These are phyloP conservation scores for Arabidopsis hybrid DNA, from an alignment of 441 rosid species.

Conservation along the genomic window DNA sequence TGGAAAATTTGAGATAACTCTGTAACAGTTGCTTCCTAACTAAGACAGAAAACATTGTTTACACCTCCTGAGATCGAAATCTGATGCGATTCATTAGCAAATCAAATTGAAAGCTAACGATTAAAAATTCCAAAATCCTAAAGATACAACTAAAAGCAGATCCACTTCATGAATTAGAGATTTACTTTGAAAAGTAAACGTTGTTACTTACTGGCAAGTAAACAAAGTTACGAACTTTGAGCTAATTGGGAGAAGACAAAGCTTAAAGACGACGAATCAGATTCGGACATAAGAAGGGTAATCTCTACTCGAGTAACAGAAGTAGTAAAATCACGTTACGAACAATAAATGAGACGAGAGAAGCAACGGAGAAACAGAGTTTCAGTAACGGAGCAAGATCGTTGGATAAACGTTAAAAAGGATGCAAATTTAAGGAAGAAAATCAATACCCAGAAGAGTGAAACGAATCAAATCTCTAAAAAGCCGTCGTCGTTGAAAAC, in stretches of 20 bases:
- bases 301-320: conserved; percentile 32
- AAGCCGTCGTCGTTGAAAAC: conserved; percentile 36
- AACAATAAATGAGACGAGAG: conserved; percentile 20
- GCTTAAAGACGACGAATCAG: conserved; percentile 36
- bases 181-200: neutral
- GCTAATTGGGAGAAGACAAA: conserved; percentile 29
- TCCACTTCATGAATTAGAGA: conserved; percentile 4
- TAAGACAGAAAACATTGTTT: neutral
- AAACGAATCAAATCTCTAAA: conserved; percentile 12
- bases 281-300: conserved; percentile 25
- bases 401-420: neutral
- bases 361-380: conserved; percentile 8
- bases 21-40: neutral
- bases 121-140: conserved; percentile 18
- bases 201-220: conserved; percentile 17
- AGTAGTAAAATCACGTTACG: conserved; percentile 27
- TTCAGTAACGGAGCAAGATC: conserved; percentile 24
- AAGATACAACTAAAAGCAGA: conserved; percentile 17
- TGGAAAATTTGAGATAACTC: conserved; percentile 25
- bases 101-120: neutral
- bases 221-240: conserved; percentile 3
- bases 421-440: neutral
- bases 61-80: conserved; percentile 14
- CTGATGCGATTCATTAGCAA: conserved; percentile 9
- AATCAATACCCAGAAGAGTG: conserved; percentile 32